Percentiles rank a stretch among this genome's conserved stretches.
phyloP scores from a whole-genome alignment of 148 eudicot species.

The Limonium bicolor region DNA sequence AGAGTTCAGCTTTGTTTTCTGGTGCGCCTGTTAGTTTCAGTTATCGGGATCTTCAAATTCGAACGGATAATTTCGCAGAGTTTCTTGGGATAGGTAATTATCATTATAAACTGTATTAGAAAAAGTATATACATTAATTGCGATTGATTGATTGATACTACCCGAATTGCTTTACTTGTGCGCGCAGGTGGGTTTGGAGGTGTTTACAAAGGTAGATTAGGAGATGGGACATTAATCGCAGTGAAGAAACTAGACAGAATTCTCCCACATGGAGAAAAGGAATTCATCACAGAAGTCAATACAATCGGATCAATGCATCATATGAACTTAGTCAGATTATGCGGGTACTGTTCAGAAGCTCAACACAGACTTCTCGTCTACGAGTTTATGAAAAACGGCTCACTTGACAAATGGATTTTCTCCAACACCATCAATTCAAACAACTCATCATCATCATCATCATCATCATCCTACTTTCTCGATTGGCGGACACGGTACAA shows the following conservation, averaged over 20 bases:
- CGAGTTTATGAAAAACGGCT: constrained; percentile 91
- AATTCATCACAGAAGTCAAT: constrained; percentile 85
- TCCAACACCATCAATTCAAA: constrained; percentile 24
- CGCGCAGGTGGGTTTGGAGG: constrained; percentile 83
- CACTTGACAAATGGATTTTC: constrained; percentile 92
- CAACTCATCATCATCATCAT: too few relatives aligned
- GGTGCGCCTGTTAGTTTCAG: constrained; percentile 71
- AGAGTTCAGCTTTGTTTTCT: constrained; percentile 47
- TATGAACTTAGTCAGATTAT: constrained; percentile 89
- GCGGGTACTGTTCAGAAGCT: constrained; percentile 90
- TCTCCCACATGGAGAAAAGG: constrained; percentile 88
- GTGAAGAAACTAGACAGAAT: constrained; percentile 84
- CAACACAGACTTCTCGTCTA: constrained; percentile 75
- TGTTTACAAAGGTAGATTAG: constrained; percentile 74
- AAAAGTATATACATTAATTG: background rate
- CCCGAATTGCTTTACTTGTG: too few relatives aligned
- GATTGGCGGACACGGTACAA: constrained; percentile 81
- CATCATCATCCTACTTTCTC: too few relatives aligned
- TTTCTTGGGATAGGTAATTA: constrained; percentile 61
- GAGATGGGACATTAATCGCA: constrained; percentile 68
- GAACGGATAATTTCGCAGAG: constrained; percentile 50
- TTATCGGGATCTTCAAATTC: constrained; percentile 59
- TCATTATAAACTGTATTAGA: background rate
- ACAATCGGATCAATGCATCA: constrained; percentile 95
- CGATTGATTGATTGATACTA: too few relatives aligned